phyloP scores from a whole-genome alignment of 2,329 filamentous ascomycete species.

The Xylogone sp. region DNA sequence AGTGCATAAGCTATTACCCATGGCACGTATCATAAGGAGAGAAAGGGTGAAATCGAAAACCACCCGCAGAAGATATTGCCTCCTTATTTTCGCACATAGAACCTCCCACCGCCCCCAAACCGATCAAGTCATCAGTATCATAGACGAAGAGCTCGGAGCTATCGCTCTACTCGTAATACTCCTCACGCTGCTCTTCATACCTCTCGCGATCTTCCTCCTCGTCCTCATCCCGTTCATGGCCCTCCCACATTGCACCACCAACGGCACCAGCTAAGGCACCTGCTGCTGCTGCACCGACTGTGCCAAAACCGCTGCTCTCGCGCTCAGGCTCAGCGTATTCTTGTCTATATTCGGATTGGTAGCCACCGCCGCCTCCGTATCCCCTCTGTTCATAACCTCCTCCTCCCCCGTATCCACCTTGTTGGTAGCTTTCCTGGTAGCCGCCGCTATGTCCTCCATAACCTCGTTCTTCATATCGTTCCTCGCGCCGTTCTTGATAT shows the following conservation, averaged over 20 bases:
- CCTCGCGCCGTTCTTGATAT: too few species aligned
- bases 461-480: too few species aligned
- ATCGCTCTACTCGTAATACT: not conserved
- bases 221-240: slow-evolving; percentile 1
- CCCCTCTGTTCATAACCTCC: too few species aligned
- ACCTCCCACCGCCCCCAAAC: not conserved
- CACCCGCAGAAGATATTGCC: too few species aligned
- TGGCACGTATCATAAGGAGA: too few species aligned
- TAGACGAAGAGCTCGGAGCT: too few species aligned
- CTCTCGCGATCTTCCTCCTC: slow-evolving; percentile 8
- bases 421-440: too few species aligned
- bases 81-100: not conserved
- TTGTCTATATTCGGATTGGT: slow-evolving; percentile 13
- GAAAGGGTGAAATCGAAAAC: not conserved
- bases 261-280: slow-evolving; percentile 6
- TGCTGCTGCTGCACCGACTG: slow-evolving; percentile 2
- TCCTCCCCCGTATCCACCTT: too few species aligned
- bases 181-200: not conserved
- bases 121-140: too few species aligned
- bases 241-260: slow-evolving; percentile 3
- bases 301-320: slow-evolving; percentile 25
- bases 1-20: too few species aligned
- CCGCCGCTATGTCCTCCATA: too few species aligned
- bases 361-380: too few species aligned
- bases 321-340: slow-evolving; percentile 33